These are phyloP conservation scores for Nothophytophthora sp. DNA, from an alignment of 352 stramenopile genomes.

Conservation along the genomic window DNA sequence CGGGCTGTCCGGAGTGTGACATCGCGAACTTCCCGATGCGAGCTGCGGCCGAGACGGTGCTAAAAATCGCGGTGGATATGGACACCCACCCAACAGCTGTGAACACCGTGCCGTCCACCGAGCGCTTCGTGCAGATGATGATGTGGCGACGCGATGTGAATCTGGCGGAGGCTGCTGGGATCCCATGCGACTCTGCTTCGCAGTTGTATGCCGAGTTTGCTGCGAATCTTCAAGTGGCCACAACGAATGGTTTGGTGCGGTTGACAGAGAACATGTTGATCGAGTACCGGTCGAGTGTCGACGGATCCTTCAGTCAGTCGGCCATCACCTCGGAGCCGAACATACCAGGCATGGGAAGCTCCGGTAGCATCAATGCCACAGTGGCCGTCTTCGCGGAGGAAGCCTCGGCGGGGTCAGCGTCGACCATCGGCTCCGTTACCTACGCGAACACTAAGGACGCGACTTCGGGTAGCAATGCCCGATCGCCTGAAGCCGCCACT, in stretches of 20 bases:
- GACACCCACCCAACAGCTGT: constrained; percentile 17
- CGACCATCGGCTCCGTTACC: not conserved
- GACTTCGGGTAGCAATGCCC: not conserved
- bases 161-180: constrained; percentile 31
- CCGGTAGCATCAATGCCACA: not conserved
- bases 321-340: constrained; percentile 11
- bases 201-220: constrained; percentile 45
- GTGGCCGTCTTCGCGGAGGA: too few species aligned
- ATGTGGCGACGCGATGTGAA: constrained; percentile 57
- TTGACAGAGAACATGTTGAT: constrained; percentile 44
- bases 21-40: constrained; percentile 31
- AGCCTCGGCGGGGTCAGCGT: constrained; percentile 3
- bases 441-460: not conserved
- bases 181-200: constrained; percentile 51
- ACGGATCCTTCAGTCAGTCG: constrained; percentile 25
- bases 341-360: constrained; percentile 5
- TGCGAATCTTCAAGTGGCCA: constrained; percentile 39
- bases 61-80: constrained; percentile 45
- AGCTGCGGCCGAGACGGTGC: constrained; percentile 36
- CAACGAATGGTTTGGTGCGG: constrained; percentile 39
- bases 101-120: constrained; percentile 26
- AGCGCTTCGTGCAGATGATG: constrained; percentile 55
- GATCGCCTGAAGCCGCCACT: too few species aligned
- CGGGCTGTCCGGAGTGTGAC: constrained; percentile 40
- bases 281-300: constrained; percentile 28